Conservation (phyloP, 2,329 filamentous ascomycete species). For the Aspergillus unguis region DNA sequence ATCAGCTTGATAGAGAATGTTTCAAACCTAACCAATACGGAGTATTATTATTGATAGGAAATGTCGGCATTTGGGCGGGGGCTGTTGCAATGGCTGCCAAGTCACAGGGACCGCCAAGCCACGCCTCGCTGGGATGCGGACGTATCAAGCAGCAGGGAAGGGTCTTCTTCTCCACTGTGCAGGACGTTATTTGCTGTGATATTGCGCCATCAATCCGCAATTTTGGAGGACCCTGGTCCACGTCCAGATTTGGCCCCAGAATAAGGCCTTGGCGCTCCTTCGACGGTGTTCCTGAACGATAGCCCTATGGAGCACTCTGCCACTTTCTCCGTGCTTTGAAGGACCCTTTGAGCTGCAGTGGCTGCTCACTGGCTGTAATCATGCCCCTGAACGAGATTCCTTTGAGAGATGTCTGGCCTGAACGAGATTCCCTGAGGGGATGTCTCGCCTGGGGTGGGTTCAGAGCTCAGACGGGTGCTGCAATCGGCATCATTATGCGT, state of each 20-base stretch:
- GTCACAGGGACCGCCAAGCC: background rate
- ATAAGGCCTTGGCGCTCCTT: background rate
- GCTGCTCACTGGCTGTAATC: background rate
- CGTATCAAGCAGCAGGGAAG: no score
- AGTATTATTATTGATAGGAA: background rate
- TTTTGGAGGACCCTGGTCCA: background rate
- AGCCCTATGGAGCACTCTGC: background rate
- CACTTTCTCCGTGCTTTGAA: background rate
- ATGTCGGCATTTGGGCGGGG: constrained; percentile 2
- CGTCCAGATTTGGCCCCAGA: background rate
- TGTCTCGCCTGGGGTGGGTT: background rate
- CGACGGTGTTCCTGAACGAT: constrained; percentile 1
- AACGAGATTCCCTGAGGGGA: background rate
- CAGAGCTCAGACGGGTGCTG: background rate
- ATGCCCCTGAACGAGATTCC: background rate
- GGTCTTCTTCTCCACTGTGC: background rate
- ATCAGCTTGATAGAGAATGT: background rate
- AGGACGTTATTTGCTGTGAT: constrained; percentile 1
- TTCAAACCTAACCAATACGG: background rate
- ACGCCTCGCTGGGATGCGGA: background rate
- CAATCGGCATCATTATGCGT: background rate
- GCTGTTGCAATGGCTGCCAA: background rate
- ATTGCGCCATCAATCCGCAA: constrained; percentile 6
- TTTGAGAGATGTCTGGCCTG: background rate
- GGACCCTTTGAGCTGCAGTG: background rate